phyloP scores from a whole-genome alignment of 495 filamentous ascomycete genomes.

The Durotheca rogersii region DNA sequence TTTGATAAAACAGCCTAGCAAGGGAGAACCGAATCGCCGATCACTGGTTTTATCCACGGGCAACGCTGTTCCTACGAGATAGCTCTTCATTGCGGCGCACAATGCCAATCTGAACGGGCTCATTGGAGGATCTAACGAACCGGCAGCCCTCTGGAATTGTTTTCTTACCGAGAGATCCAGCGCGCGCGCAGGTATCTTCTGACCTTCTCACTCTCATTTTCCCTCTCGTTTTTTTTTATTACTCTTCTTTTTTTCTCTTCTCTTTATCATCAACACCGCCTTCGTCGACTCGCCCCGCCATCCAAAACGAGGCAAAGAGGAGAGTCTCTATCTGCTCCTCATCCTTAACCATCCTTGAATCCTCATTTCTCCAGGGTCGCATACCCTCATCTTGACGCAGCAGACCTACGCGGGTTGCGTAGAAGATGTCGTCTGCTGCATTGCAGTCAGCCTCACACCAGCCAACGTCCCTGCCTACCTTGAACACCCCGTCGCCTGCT shows the following conservation, averaged over 20 bases:
- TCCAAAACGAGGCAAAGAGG: constrained; percentile 2
- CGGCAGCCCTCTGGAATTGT: constrained; percentile 29
- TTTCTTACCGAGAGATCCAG: constrained; percentile 10
- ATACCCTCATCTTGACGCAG: constrained; percentile 1
- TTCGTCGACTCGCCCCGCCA: constrained; percentile 13
- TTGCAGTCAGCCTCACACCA: constrained; percentile 57
- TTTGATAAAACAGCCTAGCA: constrained; percentile 22
- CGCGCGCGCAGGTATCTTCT: constrained; percentile 16
- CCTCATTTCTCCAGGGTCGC: constrained; percentile 1
- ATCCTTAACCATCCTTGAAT: too few relatives aligned
- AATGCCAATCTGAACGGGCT: constrained; percentile 31
- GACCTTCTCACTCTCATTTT: constrained; percentile 5
- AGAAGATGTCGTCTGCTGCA: constrained; percentile 58
- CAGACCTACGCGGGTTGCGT: constrained; percentile 31
- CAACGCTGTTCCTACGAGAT: constrained; percentile 25
- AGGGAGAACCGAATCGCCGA: constrained; percentile 24
- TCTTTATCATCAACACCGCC: constrained; percentile 7
- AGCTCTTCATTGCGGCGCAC: constrained; percentile 28
- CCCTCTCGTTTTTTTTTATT: too few relatives aligned
- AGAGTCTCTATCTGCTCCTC: too few relatives aligned
- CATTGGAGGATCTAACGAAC: constrained; percentile 36
- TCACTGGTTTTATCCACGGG: constrained; percentile 32
- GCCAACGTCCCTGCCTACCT: constrained; percentile 47
- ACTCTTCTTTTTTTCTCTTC: constrained; percentile 4
- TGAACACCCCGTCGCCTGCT: constrained; percentile 49